Evolutionary conservation across 1,139 yeast genomes (phyloP), one percentile per base, ranked within the genome.

Genomic region (Spencermartinsiella ligniputridi): DNA sequence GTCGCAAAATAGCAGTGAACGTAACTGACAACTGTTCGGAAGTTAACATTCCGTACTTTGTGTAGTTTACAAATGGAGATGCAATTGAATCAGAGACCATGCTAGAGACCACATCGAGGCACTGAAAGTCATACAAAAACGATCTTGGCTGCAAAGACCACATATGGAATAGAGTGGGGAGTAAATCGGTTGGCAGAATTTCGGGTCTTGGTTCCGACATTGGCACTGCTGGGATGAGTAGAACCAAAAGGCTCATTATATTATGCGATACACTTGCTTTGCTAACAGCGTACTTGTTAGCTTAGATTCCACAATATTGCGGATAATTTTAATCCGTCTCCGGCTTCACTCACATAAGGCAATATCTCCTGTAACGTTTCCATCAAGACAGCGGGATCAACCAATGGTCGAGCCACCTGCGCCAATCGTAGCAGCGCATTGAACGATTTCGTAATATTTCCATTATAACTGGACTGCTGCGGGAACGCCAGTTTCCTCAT

Each of bases 81-180:
- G 69, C 62, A 20, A 67, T 58, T 3, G 69, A 46, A 35, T 62
- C 74, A 56, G 77, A 74, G 0, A 87, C 75, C 13, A 83, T 68
- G 20, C 79, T 74, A 2, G 94, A 86, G 39, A 87, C 64, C 19
- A 87, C 67, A 13, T 83, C 79, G 12, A 89, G 72, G 44, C 87
- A 60, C 55, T 81, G 85, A 16, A 81, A 71, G 52, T 87, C 95
- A 40, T 81, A 75, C 11, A 77, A 76, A 2, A 78, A 70, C 12
- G 79, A 74, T 37, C 79, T 74, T 39, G 76, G 72, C 12, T 80
- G 71, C 33, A 82, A 75, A 3, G 74, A 60, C 96, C 97, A 89
- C 45, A 87, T 66, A 54, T 85, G 80, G 55, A 86, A 87, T 15
- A 87, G 62, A 1, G 89, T 68, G 0, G 90, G 79, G 35, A 67